These are phyloP conservation scores for Echium plantagineum DNA, from an alignment of 257 asterid genomes.

Conservation along the genomic window DNA sequence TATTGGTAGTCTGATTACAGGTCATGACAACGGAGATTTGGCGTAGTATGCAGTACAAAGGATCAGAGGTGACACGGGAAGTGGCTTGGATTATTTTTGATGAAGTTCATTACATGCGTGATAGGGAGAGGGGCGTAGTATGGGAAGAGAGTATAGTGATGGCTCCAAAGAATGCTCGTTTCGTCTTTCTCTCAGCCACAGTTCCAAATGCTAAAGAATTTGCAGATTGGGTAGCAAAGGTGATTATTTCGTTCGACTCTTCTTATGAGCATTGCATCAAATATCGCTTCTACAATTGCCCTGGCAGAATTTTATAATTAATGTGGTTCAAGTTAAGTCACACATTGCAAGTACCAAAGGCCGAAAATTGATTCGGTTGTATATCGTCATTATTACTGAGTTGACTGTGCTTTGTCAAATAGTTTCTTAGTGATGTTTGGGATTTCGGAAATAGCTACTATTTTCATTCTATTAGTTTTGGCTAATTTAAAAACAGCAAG, in stretches of 20 bases:
- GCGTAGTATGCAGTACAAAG: conserved; percentile 99
- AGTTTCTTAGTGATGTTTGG: not conserved
- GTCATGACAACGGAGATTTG: conserved; percentile 99
- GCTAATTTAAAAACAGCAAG: too few relatives aligned
- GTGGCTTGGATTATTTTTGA: conserved; percentile 97
- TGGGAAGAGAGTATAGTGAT: conserved; percentile 61
- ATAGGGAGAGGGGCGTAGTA: conserved; percentile 92
- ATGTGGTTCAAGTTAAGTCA: too few relatives aligned
- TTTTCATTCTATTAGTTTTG: too few relatives aligned
- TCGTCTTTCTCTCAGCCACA: conserved; percentile 90
- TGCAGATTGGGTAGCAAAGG: conserved; percentile 99
- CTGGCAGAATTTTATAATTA: too few relatives aligned
- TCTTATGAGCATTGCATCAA: not conserved
- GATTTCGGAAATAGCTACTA: too few relatives aligned
- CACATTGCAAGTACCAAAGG: too few relatives aligned
- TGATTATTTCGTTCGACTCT: conserved; percentile 9
- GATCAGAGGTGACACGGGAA: conserved; percentile 82
- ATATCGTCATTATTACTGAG: too few relatives aligned
- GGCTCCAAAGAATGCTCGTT: conserved; percentile 47
- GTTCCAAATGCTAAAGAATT: conserved; percentile 95
- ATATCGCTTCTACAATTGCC: too few relatives aligned
- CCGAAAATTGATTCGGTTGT: not conserved
- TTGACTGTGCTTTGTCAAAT: not conserved
- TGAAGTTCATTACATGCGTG: conserved; percentile 99
- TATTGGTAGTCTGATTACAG: conserved; percentile 30